phyloP scores from a whole-genome alignment of 352 stramenopile genomes.

The Pythium biforme region DNA sequence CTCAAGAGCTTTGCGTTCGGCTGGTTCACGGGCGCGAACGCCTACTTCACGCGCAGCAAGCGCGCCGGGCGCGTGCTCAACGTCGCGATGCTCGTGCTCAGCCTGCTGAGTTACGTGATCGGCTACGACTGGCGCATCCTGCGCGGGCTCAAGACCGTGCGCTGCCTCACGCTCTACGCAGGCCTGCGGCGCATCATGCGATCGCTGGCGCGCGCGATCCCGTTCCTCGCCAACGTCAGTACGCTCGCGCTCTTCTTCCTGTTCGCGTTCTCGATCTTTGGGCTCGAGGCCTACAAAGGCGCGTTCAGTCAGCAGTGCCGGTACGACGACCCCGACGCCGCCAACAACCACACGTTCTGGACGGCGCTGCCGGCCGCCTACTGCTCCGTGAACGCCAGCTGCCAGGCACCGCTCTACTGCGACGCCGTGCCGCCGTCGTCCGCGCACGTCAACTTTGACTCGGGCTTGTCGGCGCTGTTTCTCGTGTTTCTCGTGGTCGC shows the following conservation, averaged over 20 bases:
- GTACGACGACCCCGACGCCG: not conserved
- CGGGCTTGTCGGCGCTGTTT: conserved; percentile 61
- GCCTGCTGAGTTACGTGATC: conserved; percentile 45
- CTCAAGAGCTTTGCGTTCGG: conserved; percentile 60
- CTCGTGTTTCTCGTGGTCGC: conserved; percentile 79
- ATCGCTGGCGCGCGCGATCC: conserved; percentile 57
- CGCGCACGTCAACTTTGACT: conserved; percentile 69
- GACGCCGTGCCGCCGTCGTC: conserved; percentile 33
- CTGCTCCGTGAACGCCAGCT: conserved; percentile 47
- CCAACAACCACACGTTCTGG: conserved; percentile 20
- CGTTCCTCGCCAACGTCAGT: conserved; percentile 73
- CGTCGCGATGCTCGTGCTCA: conserved; percentile 42
- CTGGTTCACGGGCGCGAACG: conserved; percentile 36
- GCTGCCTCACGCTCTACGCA: conserved; percentile 60
- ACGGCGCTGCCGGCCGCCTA: conserved; percentile 49
- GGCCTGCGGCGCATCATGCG: conserved; percentile 69
- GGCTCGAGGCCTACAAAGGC: conserved; percentile 60
- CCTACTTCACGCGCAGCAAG: conserved; percentile 52
- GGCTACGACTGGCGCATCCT: conserved; percentile 46
- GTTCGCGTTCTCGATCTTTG: conserved; percentile 78
- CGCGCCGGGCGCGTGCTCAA: conserved; percentile 46
- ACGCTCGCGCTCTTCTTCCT: conserved; percentile 74
- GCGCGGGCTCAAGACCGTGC: conserved; percentile 64
- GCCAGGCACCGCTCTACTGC: conserved; percentile 30
- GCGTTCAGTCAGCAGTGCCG: conserved; percentile 55